phyloP scores from a whole-genome alignment of 345 rosid genomes.

The Linum usitatissimum region DNA sequence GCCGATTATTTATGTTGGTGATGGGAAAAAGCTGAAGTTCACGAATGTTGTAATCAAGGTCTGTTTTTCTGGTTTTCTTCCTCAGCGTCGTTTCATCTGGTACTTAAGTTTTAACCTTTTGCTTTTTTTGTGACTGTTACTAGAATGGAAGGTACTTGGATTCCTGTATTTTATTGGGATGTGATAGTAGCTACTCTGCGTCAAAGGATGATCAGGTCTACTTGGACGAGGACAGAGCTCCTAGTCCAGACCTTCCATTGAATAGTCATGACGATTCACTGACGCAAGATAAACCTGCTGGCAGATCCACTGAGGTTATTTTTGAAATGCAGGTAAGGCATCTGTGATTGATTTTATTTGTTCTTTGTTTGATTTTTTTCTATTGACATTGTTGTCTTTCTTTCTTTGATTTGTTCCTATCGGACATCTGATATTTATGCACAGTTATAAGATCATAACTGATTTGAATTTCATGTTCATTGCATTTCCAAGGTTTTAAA shows the following conservation, averaged over 20 bases:
- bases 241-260: slow-evolving; percentile 22
- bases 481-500: background rate
- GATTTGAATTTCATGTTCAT: background rate
- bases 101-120: background rate
- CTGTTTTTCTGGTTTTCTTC: slow-evolving; percentile 6
- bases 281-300: slow-evolving; percentile 33
- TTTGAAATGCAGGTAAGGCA: slow-evolving; percentile 70
- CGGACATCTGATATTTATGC: background rate
- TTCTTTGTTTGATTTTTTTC: background rate
- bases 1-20: slow-evolving; percentile 66
- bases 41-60: slow-evolving; percentile 84
- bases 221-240: slow-evolving; percentile 43
- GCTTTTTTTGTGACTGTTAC: slow-evolving; percentile 13
- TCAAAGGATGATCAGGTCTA: slow-evolving; percentile 53
- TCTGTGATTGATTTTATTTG: background rate
- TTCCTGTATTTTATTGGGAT: slow-evolving; percentile 77
- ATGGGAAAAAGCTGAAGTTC: slow-evolving; percentile 66
- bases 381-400: background rate
- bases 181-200: slow-evolving; percentile 68
- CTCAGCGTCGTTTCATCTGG: background rate
- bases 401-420: background rate
- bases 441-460: background rate
- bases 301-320: slow-evolving; percentile 47
- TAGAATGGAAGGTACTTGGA: slow-evolving; percentile 84
- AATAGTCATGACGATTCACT: slow-evolving; percentile 25